Conservation (phyloP, 1,284 basidiomycete species). For the Rhizoctonia solani region DNA sequence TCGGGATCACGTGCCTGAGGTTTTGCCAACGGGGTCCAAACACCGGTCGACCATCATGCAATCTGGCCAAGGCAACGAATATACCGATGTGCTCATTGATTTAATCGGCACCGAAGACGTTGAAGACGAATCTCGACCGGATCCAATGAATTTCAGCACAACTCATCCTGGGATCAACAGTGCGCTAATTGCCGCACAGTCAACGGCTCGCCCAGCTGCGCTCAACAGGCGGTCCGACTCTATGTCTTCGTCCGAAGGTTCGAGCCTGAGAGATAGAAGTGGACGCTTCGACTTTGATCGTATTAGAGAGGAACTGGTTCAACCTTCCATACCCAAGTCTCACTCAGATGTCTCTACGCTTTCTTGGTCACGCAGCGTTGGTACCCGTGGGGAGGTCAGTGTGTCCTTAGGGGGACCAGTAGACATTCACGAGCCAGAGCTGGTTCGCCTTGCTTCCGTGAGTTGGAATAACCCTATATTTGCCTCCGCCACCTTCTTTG, state of each 20-base stretch:
- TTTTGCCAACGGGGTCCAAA: background rate
- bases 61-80: background rate
- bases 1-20: background rate
- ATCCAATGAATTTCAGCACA: background rate
- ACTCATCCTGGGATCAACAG: conserved; percentile 12
- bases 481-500: background rate
- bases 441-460: background rate
- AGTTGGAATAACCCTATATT: background rate
- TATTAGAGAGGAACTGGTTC: conserved; percentile 16
- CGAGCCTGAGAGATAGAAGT: conserved; percentile 19
- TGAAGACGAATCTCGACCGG: background rate
- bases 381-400: conserved; percentile 8
- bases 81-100: conserved; percentile 11
- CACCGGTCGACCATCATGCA: conserved; percentile 12
- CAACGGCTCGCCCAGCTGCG: conserved; percentile 5
- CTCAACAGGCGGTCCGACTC: background rate
- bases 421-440: background rate
- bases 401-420: background rate
- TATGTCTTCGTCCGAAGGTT: background rate
- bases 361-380: conserved; percentile 23
- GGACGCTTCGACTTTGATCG: conserved; percentile 22
- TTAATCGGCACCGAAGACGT: conserved; percentile 27
- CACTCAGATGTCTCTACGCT: conserved; percentile 18
- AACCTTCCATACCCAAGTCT: background rate
- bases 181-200: conserved; percentile 16